Evolutionary conservation across 2,329 filamentous ascomycete genomes (phyloP).

Genomic region (Penicillium paneum): DNA sequence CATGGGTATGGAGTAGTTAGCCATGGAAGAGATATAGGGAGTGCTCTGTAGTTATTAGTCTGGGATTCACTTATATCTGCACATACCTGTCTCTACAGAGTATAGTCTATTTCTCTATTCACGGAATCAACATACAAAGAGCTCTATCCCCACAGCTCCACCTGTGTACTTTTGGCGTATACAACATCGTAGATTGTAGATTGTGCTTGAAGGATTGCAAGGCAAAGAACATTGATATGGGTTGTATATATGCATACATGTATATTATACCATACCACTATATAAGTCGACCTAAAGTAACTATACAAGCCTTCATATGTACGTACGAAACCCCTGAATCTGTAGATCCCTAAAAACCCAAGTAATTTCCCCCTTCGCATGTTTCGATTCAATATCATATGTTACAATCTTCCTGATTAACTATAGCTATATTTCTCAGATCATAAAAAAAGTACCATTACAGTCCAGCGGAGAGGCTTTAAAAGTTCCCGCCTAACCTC

Average conservation of each 20-base stretch:
- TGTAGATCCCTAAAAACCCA: background rate
- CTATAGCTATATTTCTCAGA: background rate
- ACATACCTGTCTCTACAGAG: background rate
- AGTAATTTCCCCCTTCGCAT: background rate
- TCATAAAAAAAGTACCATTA: background rate
- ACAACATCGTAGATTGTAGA: background rate
- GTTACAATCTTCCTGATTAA: background rate
- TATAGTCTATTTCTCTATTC: background rate
- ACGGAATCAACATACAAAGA: background rate
- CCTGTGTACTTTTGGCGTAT: background rate
- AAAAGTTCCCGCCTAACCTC: background rate
- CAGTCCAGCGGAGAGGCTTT: background rate
- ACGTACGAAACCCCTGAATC: background rate
- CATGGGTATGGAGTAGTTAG: background rate
- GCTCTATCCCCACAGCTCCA: background rate
- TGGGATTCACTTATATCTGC: background rate
- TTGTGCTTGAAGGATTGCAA: background rate
- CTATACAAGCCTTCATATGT: background rate
- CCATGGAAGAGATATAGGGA: background rate
- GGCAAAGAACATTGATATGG: background rate
- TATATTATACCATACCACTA: no score
- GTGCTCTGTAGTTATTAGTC: background rate
- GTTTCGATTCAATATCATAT: background rate
- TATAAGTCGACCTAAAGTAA: no score
- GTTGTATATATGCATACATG: background rate